Base-by-base conservation (phyloP, 2,329 filamentous ascomycete species). In the Westerdykella aurantiaca region DNA sequence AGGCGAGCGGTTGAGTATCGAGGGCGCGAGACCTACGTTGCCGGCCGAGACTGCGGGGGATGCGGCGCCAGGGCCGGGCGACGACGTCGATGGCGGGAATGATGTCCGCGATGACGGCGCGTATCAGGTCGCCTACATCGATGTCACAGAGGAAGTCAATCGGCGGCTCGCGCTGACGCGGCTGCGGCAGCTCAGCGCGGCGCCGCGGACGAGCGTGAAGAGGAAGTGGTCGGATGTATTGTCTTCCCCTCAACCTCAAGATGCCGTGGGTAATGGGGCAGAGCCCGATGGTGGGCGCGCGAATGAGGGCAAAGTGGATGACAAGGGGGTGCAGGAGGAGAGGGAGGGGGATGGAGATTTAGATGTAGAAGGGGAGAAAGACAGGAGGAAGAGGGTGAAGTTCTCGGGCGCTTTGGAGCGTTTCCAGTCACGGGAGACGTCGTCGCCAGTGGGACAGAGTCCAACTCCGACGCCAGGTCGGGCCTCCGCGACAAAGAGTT, bases 61-160 rank as follows among this genome's bases (percentile, higher is more conserved):
- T 6, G 18, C 18, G 18, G 18, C 18, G 18, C 18, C 18, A 21
- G 18, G 18, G 6, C 18, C 18, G 3, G 17, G 9, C 9, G 17
- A 35, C n/a, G 34, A n/a, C 13, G 14, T 4, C 13, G 34, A 21
- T 11, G 14, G 13, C 13, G 17, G n/a, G 7, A 13, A 21, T 16
- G 14, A 35, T 6, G 34, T 10, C 6, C 4, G 13, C 2, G 5
- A 35, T 11, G 17, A 35, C 11, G 5, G 3, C 22, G 14, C 6
- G 11, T 62, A 62, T 31, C 42, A 55, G 14, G 53, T 57, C 25
- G 47, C 57, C 34, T 58, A 60, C 34, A 49, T 63, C 21, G 60
- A 66, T 40, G 52, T 66, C 31, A 62, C 59, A 34, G 60, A 61
- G 17, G 62, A 66, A 44, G 62, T 66, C 23, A 60, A 62, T 17